Conservation (phyloP, 345 rosid genomes). For the Dovyalis caffra region DNA sequence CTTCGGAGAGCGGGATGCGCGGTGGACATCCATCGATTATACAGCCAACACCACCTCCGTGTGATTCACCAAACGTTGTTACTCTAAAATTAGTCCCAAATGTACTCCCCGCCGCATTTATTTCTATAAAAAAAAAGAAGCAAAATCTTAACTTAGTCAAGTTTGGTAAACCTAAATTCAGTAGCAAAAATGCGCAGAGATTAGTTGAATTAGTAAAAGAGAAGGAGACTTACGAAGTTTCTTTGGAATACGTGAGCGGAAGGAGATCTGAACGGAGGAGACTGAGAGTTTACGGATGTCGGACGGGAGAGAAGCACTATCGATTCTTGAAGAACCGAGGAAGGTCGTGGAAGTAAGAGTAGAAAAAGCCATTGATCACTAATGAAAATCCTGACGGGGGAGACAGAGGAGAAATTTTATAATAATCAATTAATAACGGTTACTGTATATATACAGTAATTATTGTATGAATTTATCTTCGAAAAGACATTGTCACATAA, state of each 20-base stretch:
- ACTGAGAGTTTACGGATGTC: conserved; percentile 14
- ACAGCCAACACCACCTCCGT: conserved; percentile 99
- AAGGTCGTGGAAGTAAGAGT: conserved; percentile 17
- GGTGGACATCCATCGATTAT: conserved; percentile 97
- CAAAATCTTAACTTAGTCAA: no score
- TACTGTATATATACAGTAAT: no score
- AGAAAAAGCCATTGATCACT: conserved; percentile 19
- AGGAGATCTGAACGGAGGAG: conserved; percentile 19
- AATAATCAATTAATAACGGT: no score
- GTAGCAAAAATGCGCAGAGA: no score
- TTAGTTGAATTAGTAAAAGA: background rate
- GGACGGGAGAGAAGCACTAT: background rate
- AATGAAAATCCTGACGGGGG: background rate
- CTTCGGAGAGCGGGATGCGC: conserved; percentile 67
- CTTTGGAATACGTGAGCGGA: conserved; percentile 11
- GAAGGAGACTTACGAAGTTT: conserved; percentile 16
- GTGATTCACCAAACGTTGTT: conserved; percentile 93
- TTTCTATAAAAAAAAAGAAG: conserved; percentile 36
- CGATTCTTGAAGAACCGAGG: conserved; percentile 2
- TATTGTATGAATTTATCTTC: no score
- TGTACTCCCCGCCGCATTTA: conserved; percentile 77
- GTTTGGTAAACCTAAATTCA: background rate
- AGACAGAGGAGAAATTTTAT: background rate
- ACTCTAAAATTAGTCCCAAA: conserved; percentile 83
- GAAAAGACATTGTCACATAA: no score